Evolutionary conservation across 345 rosid species (phyloP), one percentile per base, ranked within the genome.

Genomic region (Cardamine resedifolia): DNA sequence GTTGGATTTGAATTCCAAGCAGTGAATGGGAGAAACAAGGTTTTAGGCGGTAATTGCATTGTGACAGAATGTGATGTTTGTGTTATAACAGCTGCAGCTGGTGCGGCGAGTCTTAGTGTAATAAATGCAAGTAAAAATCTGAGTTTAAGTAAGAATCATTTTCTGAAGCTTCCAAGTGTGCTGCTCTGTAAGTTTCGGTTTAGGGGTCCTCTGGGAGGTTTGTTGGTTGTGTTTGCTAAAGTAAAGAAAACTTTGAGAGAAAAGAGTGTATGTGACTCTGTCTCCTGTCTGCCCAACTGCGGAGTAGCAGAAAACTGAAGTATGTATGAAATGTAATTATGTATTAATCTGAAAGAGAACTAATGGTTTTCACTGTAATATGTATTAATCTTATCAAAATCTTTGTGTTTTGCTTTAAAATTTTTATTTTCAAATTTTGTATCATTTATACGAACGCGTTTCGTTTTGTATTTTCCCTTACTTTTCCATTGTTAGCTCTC

Each of bases 21-120:
- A 23, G 50, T 60, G 4, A 41, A 24, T 60, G 66, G 34, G 6
- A 60, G 14, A 60, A 60, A 60, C 66, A 60, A 41, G 50, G 66
- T 43, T 60, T 60, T 60, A 15, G 49, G 66, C 4, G 21, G 50
- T 41, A 60, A 60, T n/a, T 60, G 50, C 34, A 39, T 39, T 20
- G 66, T 60, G 31, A 60, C 66, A 60, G 66, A 60, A 60, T 60
- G 66, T 39, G 66, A 39, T 41, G 50, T 60, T n/a, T 39, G 34
- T 39, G 66, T 60, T 39, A 41, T 60, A 39, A 59, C 47, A 23
- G 47, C 48, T 21, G 48, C 48, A 14, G 38, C 19, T 14, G 64
- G 64, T 59, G 64, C 30, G 1, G 31, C 19, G 12, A 36, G 31
- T 59, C 7, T 59, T 31, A 59, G 48, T 59, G 47, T 59, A 6